Conservation (phyloP, 352 stramenopile genomes). For the Pythium guiyangense region DNA sequence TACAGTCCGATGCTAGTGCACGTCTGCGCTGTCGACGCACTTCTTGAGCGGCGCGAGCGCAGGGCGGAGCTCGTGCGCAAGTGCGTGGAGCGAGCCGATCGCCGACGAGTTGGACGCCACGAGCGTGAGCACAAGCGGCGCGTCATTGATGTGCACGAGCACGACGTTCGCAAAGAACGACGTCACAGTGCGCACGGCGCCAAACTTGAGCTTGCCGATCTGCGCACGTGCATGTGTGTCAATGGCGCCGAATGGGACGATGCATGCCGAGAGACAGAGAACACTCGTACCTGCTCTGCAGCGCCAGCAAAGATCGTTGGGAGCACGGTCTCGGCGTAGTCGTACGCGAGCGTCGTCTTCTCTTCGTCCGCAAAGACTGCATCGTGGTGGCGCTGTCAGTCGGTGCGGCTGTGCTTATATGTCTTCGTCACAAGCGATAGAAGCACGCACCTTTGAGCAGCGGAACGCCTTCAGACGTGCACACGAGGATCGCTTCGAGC, state of each 20-base stretch:
- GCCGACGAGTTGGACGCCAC: constrained; percentile 58
- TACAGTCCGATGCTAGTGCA: no score
- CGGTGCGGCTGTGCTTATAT: not conserved
- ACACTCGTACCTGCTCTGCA: constrained; percentile 65
- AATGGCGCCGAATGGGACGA: no score
- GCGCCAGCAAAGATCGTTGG: constrained; percentile 73
- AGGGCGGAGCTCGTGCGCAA: constrained; percentile 50
- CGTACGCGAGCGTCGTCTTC: constrained; percentile 39
- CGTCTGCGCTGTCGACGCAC: constrained; percentile 67
- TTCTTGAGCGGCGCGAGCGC: constrained; percentile 66
- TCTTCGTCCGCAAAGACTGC: constrained; percentile 39
- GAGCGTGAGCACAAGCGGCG: constrained; percentile 73
- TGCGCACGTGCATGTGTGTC: constrained; percentile 12
- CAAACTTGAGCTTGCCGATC: constrained; percentile 81
- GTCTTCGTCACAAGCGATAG: not conserved
- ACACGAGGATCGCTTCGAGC: constrained; percentile 74
- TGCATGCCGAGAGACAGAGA: not conserved
- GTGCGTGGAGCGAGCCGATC: constrained; percentile 50
- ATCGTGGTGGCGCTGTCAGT: not conserved
- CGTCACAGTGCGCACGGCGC: constrained; percentile 61
- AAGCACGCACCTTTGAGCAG: constrained; percentile 51
- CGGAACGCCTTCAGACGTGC: constrained; percentile 70
- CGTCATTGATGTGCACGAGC: constrained; percentile 74
- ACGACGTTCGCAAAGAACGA: constrained; percentile 71
- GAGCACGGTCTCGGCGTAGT: constrained; percentile 76